Conservation (phyloP, 805 yeast species). For the Lipomyces oligophaga region DNA sequence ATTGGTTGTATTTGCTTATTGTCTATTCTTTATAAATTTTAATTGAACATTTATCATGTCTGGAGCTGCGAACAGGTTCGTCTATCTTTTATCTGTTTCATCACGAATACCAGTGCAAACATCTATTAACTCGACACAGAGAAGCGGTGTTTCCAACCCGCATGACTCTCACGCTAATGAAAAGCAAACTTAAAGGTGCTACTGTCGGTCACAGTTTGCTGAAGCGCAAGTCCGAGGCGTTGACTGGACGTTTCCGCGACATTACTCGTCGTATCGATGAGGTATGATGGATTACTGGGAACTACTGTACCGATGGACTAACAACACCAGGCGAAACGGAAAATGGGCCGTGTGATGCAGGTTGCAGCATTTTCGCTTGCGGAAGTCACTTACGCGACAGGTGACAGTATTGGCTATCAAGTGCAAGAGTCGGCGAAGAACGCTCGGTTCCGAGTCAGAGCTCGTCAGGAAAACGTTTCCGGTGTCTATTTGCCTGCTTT, state of each 20-base stretch:
- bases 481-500: constrained; percentile 94
- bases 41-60: constrained; percentile 9
- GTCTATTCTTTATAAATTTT: too few relatives aligned
- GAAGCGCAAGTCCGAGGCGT: constrained; percentile 94
- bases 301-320: not conserved
- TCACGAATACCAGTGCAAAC: not conserved
- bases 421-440: constrained; percentile 86
- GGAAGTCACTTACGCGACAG: constrained; percentile 95
- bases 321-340: constrained; percentile 61
- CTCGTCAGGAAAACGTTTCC: constrained; percentile 92
- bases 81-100: not conserved
- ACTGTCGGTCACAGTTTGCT: constrained; percentile 90
- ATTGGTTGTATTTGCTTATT: too few relatives aligned
- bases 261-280: constrained; percentile 92
- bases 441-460: constrained; percentile 85
- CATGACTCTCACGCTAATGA: constrained; percentile 82
- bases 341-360: constrained; percentile 98
- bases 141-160: constrained; percentile 31
- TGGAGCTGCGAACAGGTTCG: constrained; percentile 28
- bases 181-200: constrained; percentile 93
- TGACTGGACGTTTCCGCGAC: constrained; percentile 93
- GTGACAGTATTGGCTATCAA: constrained; percentile 91
- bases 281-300: constrained; percentile 34
- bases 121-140: too few relatives aligned
- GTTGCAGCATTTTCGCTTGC: constrained; percentile 96